phyloP scores from a whole-genome alignment of 345 rosid genomes.

The Lepidium aucheri region DNA sequence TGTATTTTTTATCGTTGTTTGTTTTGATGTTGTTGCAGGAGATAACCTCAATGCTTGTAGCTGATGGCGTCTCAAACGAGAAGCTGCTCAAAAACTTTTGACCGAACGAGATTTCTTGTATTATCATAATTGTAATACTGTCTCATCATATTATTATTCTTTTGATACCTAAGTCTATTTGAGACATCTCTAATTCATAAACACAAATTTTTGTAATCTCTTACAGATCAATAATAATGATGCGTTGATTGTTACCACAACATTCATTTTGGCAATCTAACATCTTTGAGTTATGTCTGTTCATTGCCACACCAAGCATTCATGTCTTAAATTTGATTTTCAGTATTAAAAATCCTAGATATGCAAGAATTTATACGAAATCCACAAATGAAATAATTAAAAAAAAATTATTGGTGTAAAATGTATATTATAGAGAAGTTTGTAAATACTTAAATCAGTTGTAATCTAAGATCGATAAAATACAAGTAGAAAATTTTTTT shows the following conservation, averaged over 20 bases:
- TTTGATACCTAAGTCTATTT: constrained; percentile 3
- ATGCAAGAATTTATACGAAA: background rate
- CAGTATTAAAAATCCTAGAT: too few species aligned
- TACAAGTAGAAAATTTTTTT: too few species aligned
- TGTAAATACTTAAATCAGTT: too few species aligned
- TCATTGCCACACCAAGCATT: background rate
- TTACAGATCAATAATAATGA: background rate
- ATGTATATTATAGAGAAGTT: too few species aligned
- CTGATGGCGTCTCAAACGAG: constrained; percentile 61
- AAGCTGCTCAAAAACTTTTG: constrained; percentile 87
- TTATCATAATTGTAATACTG: background rate
- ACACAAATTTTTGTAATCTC: constrained; percentile 19
- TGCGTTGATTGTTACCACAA: constrained; percentile 13
- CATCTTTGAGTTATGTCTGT: too few species aligned
- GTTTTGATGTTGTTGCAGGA: constrained; percentile 49
- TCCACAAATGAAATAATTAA: background rate
- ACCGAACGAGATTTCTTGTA: constrained; percentile 19
- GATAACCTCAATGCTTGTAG: constrained; percentile 64
- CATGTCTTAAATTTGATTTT: too few species aligned
- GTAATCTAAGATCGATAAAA: too few species aligned
- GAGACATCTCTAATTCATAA: constrained; percentile 11
- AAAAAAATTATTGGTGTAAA: too few species aligned
- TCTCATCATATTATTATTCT: constrained; percentile 7
- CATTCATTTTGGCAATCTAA: background rate
- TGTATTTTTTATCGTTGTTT: background rate